Evolutionary conservation across 306 rosid species (phyloP), one percentile per base, ranked within the genome.

Genomic region (Psophocarpus tetragonolobus): DNA sequence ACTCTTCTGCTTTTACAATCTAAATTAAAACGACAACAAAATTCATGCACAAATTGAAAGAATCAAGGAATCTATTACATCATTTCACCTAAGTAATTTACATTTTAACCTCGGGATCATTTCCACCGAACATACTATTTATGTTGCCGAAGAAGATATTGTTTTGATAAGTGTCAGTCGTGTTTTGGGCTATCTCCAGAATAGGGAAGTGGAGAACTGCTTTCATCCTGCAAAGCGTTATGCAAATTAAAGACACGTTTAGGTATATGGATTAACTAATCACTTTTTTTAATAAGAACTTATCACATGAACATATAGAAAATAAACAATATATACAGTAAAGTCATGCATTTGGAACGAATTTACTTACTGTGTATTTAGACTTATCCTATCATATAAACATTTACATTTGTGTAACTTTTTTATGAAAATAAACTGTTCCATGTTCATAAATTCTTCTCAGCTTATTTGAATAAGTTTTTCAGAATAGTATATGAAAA

Each of bases 171-270:
- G 29, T 78, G n/a, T 73, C 75, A 77, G 6, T 50, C 3, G 38
- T 77, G 61, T 60, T 7, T 32, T 62, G 50, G 1, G 80, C 83
- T 81, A 5, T 77, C 71, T 38, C 64, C 78, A 26, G 78, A 77
- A 57, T 45, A 20, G 41, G 63, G 64, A 75, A 64, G 79, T 27
- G 81, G 74, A 50, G 77, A 78, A 48, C 57, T 2, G 0, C n/a
- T 1, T 73, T 36, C 81, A 81, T 73, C 83, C 83, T 81, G 60
- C 64, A 81, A 73, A 29, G 2, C 1, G 11, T 57, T 33, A 71
- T 21, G 58, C 47, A 71, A 33, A 17, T 1, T n/a, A 62, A 30
- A 13, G 1, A 17, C 15, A 35, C 4, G 1, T 32, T 35, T 32
- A n/a, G 23, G 41, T 32, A 62, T 30, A 62, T 12, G 0, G 21